Conservation (phyloP, 2,329 filamentous ascomycete genomes). For the Coccinonectria pachysandricola region DNA sequence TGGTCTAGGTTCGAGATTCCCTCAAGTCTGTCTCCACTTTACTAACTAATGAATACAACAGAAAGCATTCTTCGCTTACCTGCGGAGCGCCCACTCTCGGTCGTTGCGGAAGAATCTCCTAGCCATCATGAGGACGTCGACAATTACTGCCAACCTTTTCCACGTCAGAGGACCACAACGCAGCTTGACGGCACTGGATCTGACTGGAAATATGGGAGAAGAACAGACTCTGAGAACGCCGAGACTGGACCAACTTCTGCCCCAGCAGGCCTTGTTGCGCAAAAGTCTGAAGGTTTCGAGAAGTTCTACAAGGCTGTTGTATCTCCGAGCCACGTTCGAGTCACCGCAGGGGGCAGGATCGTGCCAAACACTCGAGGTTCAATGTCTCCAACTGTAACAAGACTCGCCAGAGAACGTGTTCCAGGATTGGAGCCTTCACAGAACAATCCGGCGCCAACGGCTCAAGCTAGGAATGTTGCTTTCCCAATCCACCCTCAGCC, state of each 20-base stretch:
- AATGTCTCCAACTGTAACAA: conserved; percentile 43
- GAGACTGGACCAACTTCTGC: conserved; percentile 40
- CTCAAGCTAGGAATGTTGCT: conserved; percentile 11
- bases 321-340: conserved; percentile 55
- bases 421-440: no score
- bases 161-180: conserved; percentile 13
- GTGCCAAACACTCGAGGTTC: conserved; percentile 52
- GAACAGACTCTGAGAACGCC: conserved; percentile 33
- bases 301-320: conserved; percentile 59
- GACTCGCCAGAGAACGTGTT: no score
- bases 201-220: conserved; percentile 35
- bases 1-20: conserved; percentile 29
- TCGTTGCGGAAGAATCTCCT: neutral
- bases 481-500: conserved; percentile 19
- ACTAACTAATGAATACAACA: conserved; percentile 8
- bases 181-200: conserved; percentile 31
- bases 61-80: conserved; percentile 23
- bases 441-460: conserved; percentile 11
- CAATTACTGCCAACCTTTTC: conserved; percentile 2
- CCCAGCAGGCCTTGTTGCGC: conserved; percentile 40
- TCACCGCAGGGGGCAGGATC: conserved; percentile 57
- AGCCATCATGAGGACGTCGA: neutral
- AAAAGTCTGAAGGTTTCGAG: conserved; percentile 56
- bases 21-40: neutral
- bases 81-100: neutral